Percentiles rank a stretch among this genome's conserved stretches.
phyloP scores from a whole-genome alignment of 495 filamentous ascomycete genomes.

The Bryoglossum gracile region DNA sequence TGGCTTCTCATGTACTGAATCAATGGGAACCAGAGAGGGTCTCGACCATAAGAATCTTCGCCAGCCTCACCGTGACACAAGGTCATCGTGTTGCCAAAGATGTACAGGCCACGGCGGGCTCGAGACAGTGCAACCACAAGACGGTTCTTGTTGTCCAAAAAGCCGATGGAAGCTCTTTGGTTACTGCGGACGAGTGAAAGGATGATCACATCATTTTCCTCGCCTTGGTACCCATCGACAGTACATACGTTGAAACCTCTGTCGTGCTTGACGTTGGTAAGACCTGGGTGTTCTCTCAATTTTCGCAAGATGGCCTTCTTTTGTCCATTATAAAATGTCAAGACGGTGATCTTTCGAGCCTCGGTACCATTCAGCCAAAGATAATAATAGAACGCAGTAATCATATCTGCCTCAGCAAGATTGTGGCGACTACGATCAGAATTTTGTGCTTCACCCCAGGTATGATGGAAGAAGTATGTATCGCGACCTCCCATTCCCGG shows the following conservation, averaged over 20 bases:
- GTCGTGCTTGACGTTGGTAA: constrained; percentile 29
- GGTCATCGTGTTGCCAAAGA: constrained; percentile 62
- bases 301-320: constrained; percentile 51
- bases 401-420: constrained; percentile 67
- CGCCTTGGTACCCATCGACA: constrained; percentile 90
- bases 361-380: constrained; percentile 59
- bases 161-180: constrained; percentile 49
- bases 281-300: constrained; percentile 43
- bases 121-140: constrained; percentile 85
- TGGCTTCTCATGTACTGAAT: background rate
- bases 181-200: constrained; percentile 81
- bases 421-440: constrained; percentile 66
- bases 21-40: constrained; percentile 30
- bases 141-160: constrained; percentile 67
- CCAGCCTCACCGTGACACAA: constrained; percentile 4
- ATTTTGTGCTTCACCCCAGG: constrained; percentile 58
- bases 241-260: constrained; percentile 62
- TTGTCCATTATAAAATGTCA: constrained; percentile 92
- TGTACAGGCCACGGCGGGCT: constrained; percentile 75
- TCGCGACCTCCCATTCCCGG: constrained; percentile 72
- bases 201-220: constrained; percentile 83
- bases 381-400: constrained; percentile 64
- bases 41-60: constrained; percentile 7
- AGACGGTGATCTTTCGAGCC: constrained; percentile 61
- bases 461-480: constrained; percentile 67